Evolutionary conservation across 768 basidiomycete species (phyloP), one percentile per base, ranked within the genome.

Genomic region (Piloderma croceum): DNA sequence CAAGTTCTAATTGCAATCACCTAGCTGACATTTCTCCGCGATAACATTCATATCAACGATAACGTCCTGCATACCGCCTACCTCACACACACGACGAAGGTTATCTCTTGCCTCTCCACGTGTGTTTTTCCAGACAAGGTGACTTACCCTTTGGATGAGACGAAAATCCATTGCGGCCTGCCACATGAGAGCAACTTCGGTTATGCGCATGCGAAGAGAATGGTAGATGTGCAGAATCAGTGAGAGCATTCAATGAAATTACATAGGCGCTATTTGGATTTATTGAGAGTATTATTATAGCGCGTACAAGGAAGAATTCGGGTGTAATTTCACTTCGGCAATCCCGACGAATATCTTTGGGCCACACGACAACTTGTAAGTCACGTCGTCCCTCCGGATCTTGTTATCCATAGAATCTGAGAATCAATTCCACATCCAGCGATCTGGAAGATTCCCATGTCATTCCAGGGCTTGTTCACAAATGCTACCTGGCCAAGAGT

Each of bases 281-380:
- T n/a, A 7, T 24, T 11, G 24, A 25, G 18, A 17, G n/a, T 24
- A 17, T 15, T 1, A 32, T 13, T 20, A 20, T 43, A 93, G 92
- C 47, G 93, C 93, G 1, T 98, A 97, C 73, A 84, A 92, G 65
- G 90, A 94, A 50, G 84, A 97, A 61, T 94, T 83, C 52, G 93
- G 92, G 15, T 81, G 81, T 66, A 90, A 90, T 63, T 97, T 96
- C 58, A 96, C 92, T 4, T 90, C 90, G 31, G 91, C 92, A 11
- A 98, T 98, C 55, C 93, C 94, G 1, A 97, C 94, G 9, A 96
- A 93, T 58, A 81, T 97, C n/a, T 97, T 97, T 56, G 93, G 93
- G 11, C 89, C 88, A 4, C 62, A 90, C 54, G 93, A 96, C 64
- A 97, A 97, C 68, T 98, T 87, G 89, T 86, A 47, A 42, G 73